Evolutionary conservation across 140 eudicot genomes (phyloP).

Genomic region (Flaveria floridana): DNA sequence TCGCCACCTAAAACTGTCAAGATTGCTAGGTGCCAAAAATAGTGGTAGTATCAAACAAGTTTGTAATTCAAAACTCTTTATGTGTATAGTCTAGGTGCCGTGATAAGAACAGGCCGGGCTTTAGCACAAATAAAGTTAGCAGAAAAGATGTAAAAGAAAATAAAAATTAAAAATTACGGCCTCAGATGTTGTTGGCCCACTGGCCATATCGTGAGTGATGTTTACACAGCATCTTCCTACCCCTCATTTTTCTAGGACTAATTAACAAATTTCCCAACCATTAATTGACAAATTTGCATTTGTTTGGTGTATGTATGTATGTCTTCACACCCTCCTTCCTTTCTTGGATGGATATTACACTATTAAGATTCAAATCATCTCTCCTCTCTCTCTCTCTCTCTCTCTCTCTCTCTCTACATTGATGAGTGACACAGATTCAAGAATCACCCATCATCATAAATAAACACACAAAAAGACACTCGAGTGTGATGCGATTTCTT

Average conservation of each 20-base stretch:
- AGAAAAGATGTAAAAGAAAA: no score
- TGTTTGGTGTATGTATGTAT: slow-evolving; percentile 31
- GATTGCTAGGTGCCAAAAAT: no score
- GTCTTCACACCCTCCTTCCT: slow-evolving; percentile 24
- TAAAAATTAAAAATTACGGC: no score
- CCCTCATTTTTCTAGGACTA: not conserved
- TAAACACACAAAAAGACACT: slow-evolving; percentile 26
- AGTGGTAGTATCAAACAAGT: no score
- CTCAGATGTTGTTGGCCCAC: no score
- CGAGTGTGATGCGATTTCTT: slow-evolving; percentile 30
- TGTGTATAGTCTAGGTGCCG: no score
- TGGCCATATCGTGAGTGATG: no score
- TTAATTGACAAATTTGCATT: slow-evolving; percentile 22
- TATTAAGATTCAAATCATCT: slow-evolving; percentile 9
- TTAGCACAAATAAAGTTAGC: no score
- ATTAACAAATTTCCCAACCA: slow-evolving; percentile 12
- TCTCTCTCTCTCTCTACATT: slow-evolving; percentile 26
- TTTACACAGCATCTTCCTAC: no score
- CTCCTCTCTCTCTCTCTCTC: slow-evolving; percentile 14
- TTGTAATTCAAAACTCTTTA: no score
- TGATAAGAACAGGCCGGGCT: no score
- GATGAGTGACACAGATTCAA: slow-evolving; percentile 8
- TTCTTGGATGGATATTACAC: slow-evolving; percentile 27
- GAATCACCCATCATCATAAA: slow-evolving; percentile 26
- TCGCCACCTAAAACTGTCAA: no score